These are phyloP conservation scores for Meira miltonrushii DNA, from an alignment of 1,284 basidiomycete genomes.

Conservation along the genomic window DNA sequence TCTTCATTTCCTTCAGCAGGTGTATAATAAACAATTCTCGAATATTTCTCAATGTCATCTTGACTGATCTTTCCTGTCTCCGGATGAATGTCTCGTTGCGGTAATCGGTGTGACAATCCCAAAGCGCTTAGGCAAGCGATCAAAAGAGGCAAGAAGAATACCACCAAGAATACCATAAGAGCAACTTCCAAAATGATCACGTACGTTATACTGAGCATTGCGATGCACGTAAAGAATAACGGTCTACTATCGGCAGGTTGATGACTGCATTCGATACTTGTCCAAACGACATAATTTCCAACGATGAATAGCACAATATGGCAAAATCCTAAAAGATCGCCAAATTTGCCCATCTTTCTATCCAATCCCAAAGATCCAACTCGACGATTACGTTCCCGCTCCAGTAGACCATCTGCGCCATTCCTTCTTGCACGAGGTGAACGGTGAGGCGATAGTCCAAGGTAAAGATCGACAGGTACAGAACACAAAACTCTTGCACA, in stretches of 20 bases:
- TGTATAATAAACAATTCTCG: constrained; percentile 33
- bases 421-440: constrained; percentile 23
- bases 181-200: constrained; percentile 36
- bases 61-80: constrained; percentile 36
- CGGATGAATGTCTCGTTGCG: constrained; percentile 24
- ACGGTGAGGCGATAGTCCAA: constrained; percentile 36
- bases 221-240: constrained; percentile 32
- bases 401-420: constrained; percentile 23
- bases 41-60: constrained; percentile 28
- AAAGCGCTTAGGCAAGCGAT: constrained; percentile 32
- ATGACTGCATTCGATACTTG: constrained; percentile 30
- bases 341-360: constrained; percentile 23
- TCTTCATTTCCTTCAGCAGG: constrained; percentile 23
- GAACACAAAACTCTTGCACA: constrained; percentile 25
- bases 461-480: constrained; percentile 38
- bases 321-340: constrained; percentile 31
- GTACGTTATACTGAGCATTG: constrained; percentile 33
- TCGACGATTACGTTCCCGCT: constrained; percentile 26
- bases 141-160: constrained; percentile 37
- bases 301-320: constrained; percentile 36
- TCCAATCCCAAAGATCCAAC: constrained; percentile 33
- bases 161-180: constrained; percentile 26
- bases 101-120: constrained; percentile 24
- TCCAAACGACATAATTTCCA: constrained; percentile 41
- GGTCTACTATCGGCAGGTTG: constrained; percentile 30